A percentile compares a stretch with the other conserved stretches of the same genome.
Evolutionary conservation across 169 alveolate genomes (phyloP).

Genomic region (Plasmodium vivax): DNA sequence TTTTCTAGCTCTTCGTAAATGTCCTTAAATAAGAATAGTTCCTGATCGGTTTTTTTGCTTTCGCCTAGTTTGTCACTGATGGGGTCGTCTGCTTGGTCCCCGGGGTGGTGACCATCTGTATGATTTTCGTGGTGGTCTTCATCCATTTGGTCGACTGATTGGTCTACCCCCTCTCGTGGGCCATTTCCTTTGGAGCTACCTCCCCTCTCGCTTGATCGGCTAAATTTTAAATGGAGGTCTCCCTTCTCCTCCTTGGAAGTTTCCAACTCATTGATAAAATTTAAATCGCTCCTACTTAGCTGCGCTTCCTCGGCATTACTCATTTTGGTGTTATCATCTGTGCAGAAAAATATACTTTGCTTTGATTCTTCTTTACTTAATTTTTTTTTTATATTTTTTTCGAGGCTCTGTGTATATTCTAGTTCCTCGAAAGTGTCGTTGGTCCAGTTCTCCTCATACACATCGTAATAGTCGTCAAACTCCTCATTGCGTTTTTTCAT

Average conservation of each 20-base stretch:
- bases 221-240: background rate
- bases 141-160: background rate
- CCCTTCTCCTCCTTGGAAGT: background rate
- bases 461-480: constrained; percentile 67
- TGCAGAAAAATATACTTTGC: constrained; percentile 40
- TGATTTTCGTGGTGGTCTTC: background rate
- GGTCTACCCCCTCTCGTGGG: background rate
- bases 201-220: background rate
- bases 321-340: constrained; percentile 18
- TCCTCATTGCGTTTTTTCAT: constrained; percentile 38
- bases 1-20: constrained; percentile 61
- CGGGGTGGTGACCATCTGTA: background rate
- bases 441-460: constrained; percentile 60
- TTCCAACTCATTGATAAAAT: background rate
- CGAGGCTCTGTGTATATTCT: constrained; percentile 57
- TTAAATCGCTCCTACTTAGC: constrained; percentile 1
- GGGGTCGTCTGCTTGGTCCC: background rate
- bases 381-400: constrained; percentile 55
- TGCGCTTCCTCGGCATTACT: background rate
- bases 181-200: background rate
- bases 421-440: constrained; percentile 55
- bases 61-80: constrained; percentile 4
- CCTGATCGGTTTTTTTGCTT: constrained; percentile 7
- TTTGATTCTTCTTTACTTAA: constrained; percentile 47
- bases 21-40: constrained; percentile 33